Conservation (phyloP, 2,329 filamentous ascomycete species). For the Grosmannia huntii region DNA sequence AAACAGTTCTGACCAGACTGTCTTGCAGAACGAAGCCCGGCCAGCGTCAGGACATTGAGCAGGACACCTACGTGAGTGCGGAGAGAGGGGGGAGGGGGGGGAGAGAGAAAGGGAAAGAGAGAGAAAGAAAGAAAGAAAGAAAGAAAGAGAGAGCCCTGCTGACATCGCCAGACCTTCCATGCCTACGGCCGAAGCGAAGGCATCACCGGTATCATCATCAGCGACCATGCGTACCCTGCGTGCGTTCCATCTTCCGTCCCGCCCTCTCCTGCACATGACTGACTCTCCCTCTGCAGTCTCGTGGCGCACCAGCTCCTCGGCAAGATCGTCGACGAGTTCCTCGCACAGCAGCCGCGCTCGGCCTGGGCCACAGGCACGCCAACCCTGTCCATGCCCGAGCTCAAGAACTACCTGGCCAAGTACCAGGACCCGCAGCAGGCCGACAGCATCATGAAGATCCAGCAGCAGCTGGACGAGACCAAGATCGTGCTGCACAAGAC, state of each 20-base stretch:
- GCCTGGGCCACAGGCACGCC: slow-evolving; percentile 42
- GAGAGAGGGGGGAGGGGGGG: no score
- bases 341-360: slow-evolving; percentile 52
- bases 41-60: slow-evolving; percentile 77
- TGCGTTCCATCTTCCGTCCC: background rate
- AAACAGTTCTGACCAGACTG: background rate
- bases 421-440: slow-evolving; percentile 82
- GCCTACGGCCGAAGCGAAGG: slow-evolving; percentile 65
- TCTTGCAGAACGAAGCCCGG: slow-evolving; percentile 42
- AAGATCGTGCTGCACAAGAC: slow-evolving; percentile 97
- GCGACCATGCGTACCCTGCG: slow-evolving; percentile 59
- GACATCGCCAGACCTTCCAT: slow-evolving; percentile 35
- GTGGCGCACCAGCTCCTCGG: slow-evolving; percentile 78
- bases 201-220: slow-evolving; percentile 65
- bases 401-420: slow-evolving; percentile 60
- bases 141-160: background rate
- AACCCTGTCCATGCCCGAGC: slow-evolving; percentile 39
- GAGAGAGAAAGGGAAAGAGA: no score
- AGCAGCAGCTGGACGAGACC: slow-evolving; percentile 92
- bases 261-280: no score
- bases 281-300: slow-evolving; percentile 22
- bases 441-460: slow-evolving; percentile 89
- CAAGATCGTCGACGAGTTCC: slow-evolving; percentile 81
- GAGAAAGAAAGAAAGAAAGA: no score
- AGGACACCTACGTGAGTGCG: slow-evolving; percentile 37